Evolutionary conservation across 306 rosid genomes (phyloP), one percentile per base, ranked within the genome.

Genomic region (Chamaecrista fasciculata): DNA sequence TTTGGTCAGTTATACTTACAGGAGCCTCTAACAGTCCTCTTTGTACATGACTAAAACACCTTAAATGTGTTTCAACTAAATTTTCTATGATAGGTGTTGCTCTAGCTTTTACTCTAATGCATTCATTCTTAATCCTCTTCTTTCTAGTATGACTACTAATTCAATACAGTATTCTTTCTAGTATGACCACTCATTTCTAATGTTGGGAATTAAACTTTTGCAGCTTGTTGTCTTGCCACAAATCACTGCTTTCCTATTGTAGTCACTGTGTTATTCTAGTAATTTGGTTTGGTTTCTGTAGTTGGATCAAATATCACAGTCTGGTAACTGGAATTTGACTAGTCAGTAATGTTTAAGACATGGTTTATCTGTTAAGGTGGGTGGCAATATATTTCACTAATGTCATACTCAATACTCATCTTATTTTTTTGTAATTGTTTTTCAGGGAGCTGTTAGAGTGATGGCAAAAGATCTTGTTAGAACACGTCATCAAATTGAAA

Each of bases 391-490:
- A 46, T 72, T 81, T 68, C 65, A 72, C 29, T 34, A 31, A 55
- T 67, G 55, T 23, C 66, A 66, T 56, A 37, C n/a, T n/a, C n/a
- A n/a, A n/a, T n/a, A n/a, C n/a, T n/a, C n/a, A n/a, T 66, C 71
- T 76, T 75, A 68, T 73, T 70, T 70, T 58, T 29, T 1, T 29
- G 3, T 18, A 65, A 29, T 69, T 72, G 40, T 67, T 83, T 76
- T 80, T 70, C 82, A 94, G 99, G 99, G 99, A 60, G 99, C 99
- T 71, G 99, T 94, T 20, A 91, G 81, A 79, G 97, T 94, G 72
- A 94, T 94, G 99, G 99, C 99, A 3, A 94, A 94, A 78, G 99
- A 94, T 82, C 97, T 94, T 10, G 95, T 94, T 74, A 83, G 99
- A 86, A 94, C 97, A 16, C 77, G 99, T 48, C 99, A 94, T 84